Evolutionary conservation across 352 stramenopile genomes (phyloP).

Genomic region (Phytophthora sojae): DNA sequence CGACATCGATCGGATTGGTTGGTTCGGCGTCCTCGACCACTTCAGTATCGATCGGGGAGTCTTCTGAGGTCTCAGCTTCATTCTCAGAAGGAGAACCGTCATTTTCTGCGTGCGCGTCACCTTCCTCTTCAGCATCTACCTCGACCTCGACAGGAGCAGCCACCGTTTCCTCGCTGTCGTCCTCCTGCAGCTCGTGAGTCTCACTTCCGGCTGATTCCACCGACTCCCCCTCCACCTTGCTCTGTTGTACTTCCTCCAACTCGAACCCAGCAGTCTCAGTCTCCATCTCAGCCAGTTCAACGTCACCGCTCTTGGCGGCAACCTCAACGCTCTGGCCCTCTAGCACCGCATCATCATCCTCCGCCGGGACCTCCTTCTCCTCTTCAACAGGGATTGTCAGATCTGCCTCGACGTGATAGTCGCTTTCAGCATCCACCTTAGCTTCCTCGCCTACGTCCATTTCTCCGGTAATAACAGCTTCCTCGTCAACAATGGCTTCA

Average conservation of each 20-base stretch:
- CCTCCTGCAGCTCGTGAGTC: background rate
- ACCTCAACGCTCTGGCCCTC: background rate
- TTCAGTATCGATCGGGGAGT: background rate
- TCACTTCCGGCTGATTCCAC: background rate
- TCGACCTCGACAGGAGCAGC: slow-evolving; percentile 5
- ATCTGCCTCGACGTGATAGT: background rate
- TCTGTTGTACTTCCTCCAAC: background rate
- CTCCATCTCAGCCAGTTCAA: background rate
- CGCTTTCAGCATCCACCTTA: background rate
- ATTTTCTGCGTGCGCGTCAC: background rate
- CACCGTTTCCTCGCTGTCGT: background rate
- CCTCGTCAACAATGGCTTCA: background rate
- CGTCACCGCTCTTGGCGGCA: background rate
- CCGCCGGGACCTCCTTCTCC: background rate
- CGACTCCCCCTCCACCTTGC: background rate
- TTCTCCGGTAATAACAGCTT: background rate
- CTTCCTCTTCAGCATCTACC: background rate
- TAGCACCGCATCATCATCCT: background rate
- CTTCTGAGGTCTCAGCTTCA: background rate
- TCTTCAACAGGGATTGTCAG: background rate
- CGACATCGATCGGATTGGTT: slow-evolving; percentile 1
- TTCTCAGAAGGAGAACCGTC: slow-evolving; percentile 7
- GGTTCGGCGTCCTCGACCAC: slow-evolving; percentile 1
- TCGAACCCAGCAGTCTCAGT: background rate
- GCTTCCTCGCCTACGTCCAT: no score